Conservation (phyloP, 768 basidiomycete species). For the Hortiboletus flavorubellus region DNA sequence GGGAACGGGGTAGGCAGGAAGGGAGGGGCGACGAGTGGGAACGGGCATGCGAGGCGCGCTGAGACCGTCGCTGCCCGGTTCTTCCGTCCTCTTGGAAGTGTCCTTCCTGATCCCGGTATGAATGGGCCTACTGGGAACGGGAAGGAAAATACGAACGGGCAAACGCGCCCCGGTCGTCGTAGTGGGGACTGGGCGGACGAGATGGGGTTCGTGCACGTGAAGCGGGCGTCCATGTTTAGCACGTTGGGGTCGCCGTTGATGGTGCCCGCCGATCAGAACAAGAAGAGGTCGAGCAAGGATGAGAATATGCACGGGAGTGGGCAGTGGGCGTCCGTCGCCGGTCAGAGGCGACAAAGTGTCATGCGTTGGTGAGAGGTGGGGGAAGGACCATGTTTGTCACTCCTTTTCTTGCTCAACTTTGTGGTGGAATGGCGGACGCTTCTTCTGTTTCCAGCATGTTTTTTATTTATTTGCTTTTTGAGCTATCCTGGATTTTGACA, state of each 20-base stretch:
- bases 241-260: constrained; percentile 2
- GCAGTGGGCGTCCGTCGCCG: constrained; percentile 3
- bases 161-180: neutral
- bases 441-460: neutral
- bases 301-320: constrained; percentile 3
- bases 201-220: constrained; percentile 24
- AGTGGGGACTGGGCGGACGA: constrained; percentile 4
- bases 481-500: neutral
- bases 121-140: neutral
- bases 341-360: constrained; percentile 8
- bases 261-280: constrained; percentile 2
- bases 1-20: too few species aligned
- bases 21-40: neutral
- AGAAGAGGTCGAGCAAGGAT: neutral
- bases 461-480: neutral
- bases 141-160: neutral
- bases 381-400: neutral
- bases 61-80: constrained; percentile 17
- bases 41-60: constrained; percentile 9
- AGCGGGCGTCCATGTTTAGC: constrained; percentile 17
- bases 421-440: neutral
- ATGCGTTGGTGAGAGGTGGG: neutral
- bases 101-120: neutral
- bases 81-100: constrained; percentile 10
- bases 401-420: too few species aligned